Evolutionary conservation across 2,329 filamentous ascomycete genomes (phyloP).

Genomic region (Ilyonectria mors-panacis): DNA sequence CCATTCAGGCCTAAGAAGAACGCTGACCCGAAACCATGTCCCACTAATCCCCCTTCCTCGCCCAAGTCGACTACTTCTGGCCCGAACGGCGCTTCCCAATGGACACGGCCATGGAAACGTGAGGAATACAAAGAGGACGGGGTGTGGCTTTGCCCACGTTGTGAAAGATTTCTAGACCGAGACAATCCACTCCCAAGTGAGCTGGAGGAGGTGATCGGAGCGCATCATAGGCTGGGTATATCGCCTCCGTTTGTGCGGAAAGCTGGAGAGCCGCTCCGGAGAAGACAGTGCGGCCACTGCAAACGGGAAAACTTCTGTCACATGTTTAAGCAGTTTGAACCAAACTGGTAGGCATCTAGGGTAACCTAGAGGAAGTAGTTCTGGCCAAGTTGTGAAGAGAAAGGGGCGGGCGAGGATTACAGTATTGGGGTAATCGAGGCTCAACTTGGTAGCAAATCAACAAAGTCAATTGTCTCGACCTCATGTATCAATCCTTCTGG

Average conservation of each 20-base stretch:
- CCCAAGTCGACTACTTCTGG: background rate
- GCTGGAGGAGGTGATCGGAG: background rate
- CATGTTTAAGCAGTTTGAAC: background rate
- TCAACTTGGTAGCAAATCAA: background rate
- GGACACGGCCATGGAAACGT: conserved; percentile 33
- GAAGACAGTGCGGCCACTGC: conserved; percentile 36
- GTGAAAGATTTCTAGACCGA: conserved; percentile 28
- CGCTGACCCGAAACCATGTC: background rate
- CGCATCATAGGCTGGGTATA: conserved; percentile 17
- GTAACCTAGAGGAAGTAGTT: background rate
- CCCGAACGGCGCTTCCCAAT: background rate
- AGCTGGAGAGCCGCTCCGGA: conserved; percentile 11
- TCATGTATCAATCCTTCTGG: background rate
- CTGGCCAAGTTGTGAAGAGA: background rate
- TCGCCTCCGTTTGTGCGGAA: conserved; percentile 32
- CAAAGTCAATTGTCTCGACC: background rate
- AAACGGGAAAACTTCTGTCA: conserved; percentile 26
- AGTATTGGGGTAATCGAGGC: background rate
- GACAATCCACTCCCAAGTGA: conserved; percentile 5
- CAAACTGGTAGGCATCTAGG: background rate
- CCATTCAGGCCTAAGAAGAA: no score
- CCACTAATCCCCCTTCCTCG: background rate
- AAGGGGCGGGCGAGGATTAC: background rate
- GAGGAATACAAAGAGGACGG: conserved; percentile 22
- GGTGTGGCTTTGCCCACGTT: conserved; percentile 39